phyloP scores from a whole-genome alignment of 1,284 basidiomycete genomes.

The Cutaneotrichosporon mucoides region DNA sequence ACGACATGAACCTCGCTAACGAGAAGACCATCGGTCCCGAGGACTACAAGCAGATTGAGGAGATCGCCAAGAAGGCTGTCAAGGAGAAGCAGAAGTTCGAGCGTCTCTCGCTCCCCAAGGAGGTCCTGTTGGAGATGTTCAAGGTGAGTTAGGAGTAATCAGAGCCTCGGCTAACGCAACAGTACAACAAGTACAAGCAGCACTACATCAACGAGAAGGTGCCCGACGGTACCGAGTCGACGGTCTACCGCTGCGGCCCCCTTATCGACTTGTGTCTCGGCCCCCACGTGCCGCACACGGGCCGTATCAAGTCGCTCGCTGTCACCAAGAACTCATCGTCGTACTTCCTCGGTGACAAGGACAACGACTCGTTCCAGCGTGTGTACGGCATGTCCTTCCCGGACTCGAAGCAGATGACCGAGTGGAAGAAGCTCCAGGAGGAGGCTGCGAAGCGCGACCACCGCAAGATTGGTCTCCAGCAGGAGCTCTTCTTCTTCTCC shows the following conservation, averaged over 20 bases:
- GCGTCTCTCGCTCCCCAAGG: conserved; percentile 86
- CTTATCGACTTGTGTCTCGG: conserved; percentile 98
- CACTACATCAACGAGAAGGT: conserved; percentile 95
- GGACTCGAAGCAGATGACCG: conserved; percentile 89
- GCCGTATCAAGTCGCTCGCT: conserved; percentile 94
- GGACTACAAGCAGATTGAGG: conserved; percentile 88
- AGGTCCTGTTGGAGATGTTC: conserved; percentile 95
- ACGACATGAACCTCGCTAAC: conserved; percentile 72
- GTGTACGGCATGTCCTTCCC: conserved; percentile 99
- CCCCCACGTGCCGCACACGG: conserved; percentile 96
- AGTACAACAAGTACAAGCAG: conserved; percentile 99
- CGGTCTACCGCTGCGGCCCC: conserved; percentile 97
- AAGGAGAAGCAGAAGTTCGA: conserved; percentile 99
- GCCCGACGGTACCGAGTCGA: conserved; percentile 93
- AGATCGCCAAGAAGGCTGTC: conserved; percentile 77
- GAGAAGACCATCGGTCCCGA: conserved; percentile 65
- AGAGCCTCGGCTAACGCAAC: conserved; percentile 8
- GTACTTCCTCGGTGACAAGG: conserved; percentile 93
- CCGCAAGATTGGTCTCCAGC: conserved; percentile 91
- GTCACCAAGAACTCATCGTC: conserved; percentile 97
- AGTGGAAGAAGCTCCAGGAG: conserved; percentile 93
- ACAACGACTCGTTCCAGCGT: conserved; percentile 92
- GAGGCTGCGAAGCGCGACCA: conserved; percentile 98
- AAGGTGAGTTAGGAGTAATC: conserved; percentile 55
- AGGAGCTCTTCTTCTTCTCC: conserved; percentile 99